phyloP scores from a whole-genome alignment of 345 rosid genomes.

The Chamaenerion angustifolium region DNA sequence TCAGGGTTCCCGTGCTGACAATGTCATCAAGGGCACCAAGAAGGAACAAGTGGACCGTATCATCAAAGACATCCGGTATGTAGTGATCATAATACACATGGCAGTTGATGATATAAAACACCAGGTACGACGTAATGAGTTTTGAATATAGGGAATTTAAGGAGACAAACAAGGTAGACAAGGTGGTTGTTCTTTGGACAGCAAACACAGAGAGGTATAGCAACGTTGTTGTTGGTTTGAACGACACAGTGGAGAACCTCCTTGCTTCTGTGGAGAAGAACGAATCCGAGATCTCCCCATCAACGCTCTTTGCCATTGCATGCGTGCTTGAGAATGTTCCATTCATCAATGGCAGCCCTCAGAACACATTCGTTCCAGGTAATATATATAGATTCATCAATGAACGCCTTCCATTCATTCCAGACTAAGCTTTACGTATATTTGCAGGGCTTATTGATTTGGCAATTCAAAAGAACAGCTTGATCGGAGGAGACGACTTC shows the following conservation, averaged over 20 bases:
- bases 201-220: slow-evolving; percentile 99
- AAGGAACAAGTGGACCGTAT: slow-evolving; percentile 71
- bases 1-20: slow-evolving; percentile 87
- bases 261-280: slow-evolving; percentile 65
- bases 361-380: slow-evolving; percentile 99
- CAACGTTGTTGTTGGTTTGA: slow-evolving; percentile 65
- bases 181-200: slow-evolving; percentile 88
- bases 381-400: background rate
- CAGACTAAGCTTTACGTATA: too few species aligned
- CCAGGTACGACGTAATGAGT: too few species aligned
- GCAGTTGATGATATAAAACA: too few species aligned
- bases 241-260: slow-evolving; percentile 85
- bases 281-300: slow-evolving; percentile 91
- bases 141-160: slow-evolving; percentile 57
- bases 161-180: slow-evolving; percentile 75
- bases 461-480: slow-evolving; percentile 64
- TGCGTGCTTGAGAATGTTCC: slow-evolving; percentile 80
- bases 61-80: slow-evolving; percentile 77
- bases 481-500: slow-evolving; percentile 98
- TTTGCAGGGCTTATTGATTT: slow-evolving; percentile 74
- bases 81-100: too few species aligned
- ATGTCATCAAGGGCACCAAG: slow-evolving; percentile 72
- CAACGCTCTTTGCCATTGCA: slow-evolving; percentile 80
- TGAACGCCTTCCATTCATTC: background rate
- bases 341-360: slow-evolving; percentile 97